Evolutionary conservation across 305 asterid species (phyloP).

Genomic region (Ruellia speciosa): DNA sequence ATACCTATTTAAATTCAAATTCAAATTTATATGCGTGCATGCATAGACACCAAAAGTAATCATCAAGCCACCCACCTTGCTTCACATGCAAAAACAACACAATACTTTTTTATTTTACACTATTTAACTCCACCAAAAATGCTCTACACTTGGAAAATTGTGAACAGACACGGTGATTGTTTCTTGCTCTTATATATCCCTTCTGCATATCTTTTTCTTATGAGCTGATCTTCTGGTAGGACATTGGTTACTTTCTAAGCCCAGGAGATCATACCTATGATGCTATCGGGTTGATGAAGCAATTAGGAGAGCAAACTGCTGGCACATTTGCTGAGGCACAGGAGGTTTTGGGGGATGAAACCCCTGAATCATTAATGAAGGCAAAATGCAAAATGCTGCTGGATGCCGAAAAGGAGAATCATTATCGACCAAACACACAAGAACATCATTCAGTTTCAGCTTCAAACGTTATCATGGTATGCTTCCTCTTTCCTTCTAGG

Average conservation of each 20-base stretch:
- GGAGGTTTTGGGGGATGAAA: conserved; percentile 77
- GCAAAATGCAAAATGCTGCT: conserved; percentile 34
- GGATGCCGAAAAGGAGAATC: conserved; percentile 35
- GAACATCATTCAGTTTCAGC: conserved; percentile 24
- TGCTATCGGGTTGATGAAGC: conserved; percentile 90
- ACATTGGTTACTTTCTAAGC: conserved; percentile 69
- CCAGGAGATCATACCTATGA: conserved; percentile 78
- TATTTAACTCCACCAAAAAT: too few relatives aligned
- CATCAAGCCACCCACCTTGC: neutral
- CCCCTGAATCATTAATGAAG: conserved; percentile 71
- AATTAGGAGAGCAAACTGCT: conserved; percentile 85
- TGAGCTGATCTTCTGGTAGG: conserved; percentile 30
- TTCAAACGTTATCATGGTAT: conserved; percentile 49
- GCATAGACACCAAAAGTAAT: neutral
- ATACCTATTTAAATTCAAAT: neutral
- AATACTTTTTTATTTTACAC: too few relatives aligned
- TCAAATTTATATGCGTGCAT: neutral
- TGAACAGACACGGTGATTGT: too few relatives aligned
- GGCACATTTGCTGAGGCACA: conserved; percentile 87
- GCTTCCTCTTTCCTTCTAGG: conserved; percentile 3
- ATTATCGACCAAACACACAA: conserved; percentile 17
- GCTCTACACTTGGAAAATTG: too few relatives aligned
- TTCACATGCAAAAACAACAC: neutral
- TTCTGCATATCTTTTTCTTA: neutral
- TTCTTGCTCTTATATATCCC: too few relatives aligned